Conservation (phyloP, 225 moss, liverwort and hornwort species). For the Marchantia polymorpha region DNA sequence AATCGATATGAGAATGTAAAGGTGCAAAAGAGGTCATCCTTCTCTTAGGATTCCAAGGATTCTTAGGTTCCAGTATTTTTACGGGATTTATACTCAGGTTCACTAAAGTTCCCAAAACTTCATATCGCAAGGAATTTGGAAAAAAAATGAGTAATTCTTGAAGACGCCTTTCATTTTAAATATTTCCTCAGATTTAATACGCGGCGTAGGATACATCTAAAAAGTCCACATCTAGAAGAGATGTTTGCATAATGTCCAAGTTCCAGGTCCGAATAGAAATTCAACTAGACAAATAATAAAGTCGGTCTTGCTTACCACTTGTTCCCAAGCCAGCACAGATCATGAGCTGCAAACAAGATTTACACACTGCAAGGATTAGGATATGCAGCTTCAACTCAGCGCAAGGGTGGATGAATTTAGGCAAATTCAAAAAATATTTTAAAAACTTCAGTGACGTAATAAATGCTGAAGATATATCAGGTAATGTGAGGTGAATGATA, state of each 20-base stretch:
- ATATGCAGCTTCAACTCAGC: neutral
- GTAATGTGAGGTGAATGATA: neutral
- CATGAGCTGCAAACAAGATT: conserved; percentile 49
- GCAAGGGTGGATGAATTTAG: neutral
- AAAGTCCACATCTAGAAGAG: neutral
- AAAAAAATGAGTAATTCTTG: no score
- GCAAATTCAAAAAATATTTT: no score
- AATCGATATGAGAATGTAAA: neutral
- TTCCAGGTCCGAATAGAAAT: neutral
- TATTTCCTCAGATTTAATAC: neutral
- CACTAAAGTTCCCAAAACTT: no score
- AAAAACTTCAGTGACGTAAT: neutral
- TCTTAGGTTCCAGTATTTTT: no score
- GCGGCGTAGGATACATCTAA: neutral
- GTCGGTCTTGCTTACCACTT: conserved; percentile 34
- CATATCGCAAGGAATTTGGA: no score
- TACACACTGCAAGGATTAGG: neutral
- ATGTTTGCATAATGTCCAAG: neutral
- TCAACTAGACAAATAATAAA: neutral
- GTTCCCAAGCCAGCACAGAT: conserved; percentile 57
- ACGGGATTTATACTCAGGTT: no score
- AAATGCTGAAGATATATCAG: neutral
- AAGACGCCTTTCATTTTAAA: no score
- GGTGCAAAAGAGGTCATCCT: neutral
- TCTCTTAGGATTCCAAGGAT: no score